Base-by-base conservation (phyloP, 2,329 filamentous ascomycete species). In the Colletotrichum tamarilloi region DNA sequence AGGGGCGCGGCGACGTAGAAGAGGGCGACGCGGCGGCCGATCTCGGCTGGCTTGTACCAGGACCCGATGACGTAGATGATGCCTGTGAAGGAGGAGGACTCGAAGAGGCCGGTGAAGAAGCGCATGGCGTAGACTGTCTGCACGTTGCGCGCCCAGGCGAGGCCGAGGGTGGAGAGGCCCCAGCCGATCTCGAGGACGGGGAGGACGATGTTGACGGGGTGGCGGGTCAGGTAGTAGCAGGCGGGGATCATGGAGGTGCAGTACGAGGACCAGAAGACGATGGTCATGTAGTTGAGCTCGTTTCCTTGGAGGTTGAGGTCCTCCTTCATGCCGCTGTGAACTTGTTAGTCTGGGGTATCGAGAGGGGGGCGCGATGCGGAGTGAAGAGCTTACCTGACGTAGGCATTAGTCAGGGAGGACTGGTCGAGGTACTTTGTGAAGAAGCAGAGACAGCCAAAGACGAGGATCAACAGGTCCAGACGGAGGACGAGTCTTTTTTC, bases 1-100 rank as follows among this genome's bases (percentile, higher is more conserved):
- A 90, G 81, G 4, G 85, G 86, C 22, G 87, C 86, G 28, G 85
- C 87, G 1, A 88, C 83, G 67, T 86, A 83, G 77, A 87, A 86
- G 56, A 87, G 82, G 71, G 84, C 84, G 1, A 84, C 81, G 14
- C 89, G 84, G 75, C 90, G 90, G 70, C 87, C 89, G 0, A 87
- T 82, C 67, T 74, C 71, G 4, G 67, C 38, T 26, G 67, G 57
- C 75, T 79, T 78, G 69, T 86, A 86, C 85, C 85, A 86, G 1
- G 81, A 84, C 3, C 85, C 83, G 46, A 87, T 83, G 1, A 84
- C 82, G 64, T 84, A 84, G 30, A 74, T 62, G 57, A 74, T 67
- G 38, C 71, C 71, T 2, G 71, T 70, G 62, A 71, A 71, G 72
- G 82, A 84, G 3, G 80, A 78, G 14, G 80, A 80, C 75, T 85